phyloP scores from a whole-genome alignment of 2,329 filamentous ascomycete species.

The Dothistroma septosporum region DNA sequence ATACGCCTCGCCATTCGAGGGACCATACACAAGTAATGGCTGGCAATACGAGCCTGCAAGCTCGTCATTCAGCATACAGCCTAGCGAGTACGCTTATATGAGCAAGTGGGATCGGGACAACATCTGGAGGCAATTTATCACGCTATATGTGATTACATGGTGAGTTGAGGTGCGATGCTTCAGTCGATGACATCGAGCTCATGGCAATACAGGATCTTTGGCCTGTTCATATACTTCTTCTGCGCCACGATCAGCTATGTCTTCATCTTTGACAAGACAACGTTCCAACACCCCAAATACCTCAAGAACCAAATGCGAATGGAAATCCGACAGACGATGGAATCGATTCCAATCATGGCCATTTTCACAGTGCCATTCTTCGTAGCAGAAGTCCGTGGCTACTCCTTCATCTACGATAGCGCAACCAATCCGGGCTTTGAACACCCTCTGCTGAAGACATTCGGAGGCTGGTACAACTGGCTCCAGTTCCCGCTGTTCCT shows the following conservation, averaged over 20 bases:
- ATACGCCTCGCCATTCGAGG: constrained; percentile 13
- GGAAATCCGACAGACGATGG: constrained; percentile 77
- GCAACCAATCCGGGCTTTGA: constrained; percentile 27
- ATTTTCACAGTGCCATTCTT: constrained; percentile 77
- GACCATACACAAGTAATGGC: constrained; percentile 7
- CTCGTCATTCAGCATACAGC: constrained; percentile 63
- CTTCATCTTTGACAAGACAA: constrained; percentile 88
- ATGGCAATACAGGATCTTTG: constrained; percentile 68
- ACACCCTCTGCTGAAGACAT: constrained; percentile 28
- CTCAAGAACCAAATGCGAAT: constrained; percentile 86
- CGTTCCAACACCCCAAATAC: constrained; percentile 85
- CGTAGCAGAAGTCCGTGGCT: constrained; percentile 75
- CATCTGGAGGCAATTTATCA: constrained; percentile 66
- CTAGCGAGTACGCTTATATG: constrained; percentile 71
- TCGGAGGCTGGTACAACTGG: constrained; percentile 59
- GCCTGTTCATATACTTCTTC: constrained; percentile 76
- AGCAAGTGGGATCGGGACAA: constrained; percentile 77
- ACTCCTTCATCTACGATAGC: constrained; percentile 83
- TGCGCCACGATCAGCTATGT: constrained; percentile 79
- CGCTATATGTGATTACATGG: constrained; percentile 83
- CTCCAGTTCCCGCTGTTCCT: constrained; percentile 85
- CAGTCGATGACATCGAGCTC: background rate
- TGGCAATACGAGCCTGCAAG: constrained; percentile 69
- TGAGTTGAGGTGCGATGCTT: constrained; percentile 40
- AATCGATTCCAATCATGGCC: constrained; percentile 76